Percentiles rank a stretch among this genome's conserved stretches.
phyloP scores from a whole-genome alignment of 768 basidiomycete genomes.

The Leucosporidium scottii region DNA sequence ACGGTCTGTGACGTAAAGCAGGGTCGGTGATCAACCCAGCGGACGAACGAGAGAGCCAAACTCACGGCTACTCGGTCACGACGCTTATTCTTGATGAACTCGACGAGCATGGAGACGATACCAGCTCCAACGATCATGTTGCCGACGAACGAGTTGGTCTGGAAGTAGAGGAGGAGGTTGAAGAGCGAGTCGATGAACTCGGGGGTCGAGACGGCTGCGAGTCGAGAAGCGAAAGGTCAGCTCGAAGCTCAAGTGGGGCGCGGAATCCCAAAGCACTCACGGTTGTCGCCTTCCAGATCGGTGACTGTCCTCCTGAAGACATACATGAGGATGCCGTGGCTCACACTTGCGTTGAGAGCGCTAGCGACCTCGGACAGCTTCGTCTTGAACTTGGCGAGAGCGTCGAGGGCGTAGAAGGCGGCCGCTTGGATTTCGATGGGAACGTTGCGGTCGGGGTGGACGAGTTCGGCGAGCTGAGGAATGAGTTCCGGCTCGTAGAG shows the following conservation, averaged over 20 bases:
- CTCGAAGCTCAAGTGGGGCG: neutral
- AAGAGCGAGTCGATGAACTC: constrained; percentile 64
- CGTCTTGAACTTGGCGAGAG: constrained; percentile 71
- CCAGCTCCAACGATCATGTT: constrained; percentile 95
- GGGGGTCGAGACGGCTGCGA: constrained; percentile 37
- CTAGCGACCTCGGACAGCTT: constrained; percentile 80
- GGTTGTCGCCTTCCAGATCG: constrained; percentile 50
- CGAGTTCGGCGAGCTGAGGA: constrained; percentile 75
- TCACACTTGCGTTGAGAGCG: constrained; percentile 88
- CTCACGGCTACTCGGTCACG: constrained; percentile 57
- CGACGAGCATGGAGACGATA: constrained; percentile 76
- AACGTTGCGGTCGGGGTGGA: constrained; percentile 68
- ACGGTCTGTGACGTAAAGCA: constrained; percentile 47
- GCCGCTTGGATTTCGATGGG: constrained; percentile 69
- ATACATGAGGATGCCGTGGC: constrained; percentile 89
- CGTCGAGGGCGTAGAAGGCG: constrained; percentile 83
- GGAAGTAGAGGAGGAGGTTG: constrained; percentile 77
- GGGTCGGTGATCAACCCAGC: neutral
- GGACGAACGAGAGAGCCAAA: neutral
- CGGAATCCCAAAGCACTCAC: constrained; percentile 39
- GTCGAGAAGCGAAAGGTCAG: neutral
- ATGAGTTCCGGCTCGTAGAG: constrained; percentile 92
- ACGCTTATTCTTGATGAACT: constrained; percentile 72
- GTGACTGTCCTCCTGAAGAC: constrained; percentile 71
- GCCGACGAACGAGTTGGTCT: constrained; percentile 74